Percentiles rank a stretch among this genome's conserved stretches.
Evolutionary conservation across 495 filamentous ascomycete genomes (phyloP).

Genomic region (Pyronema omphalodes): DNA sequence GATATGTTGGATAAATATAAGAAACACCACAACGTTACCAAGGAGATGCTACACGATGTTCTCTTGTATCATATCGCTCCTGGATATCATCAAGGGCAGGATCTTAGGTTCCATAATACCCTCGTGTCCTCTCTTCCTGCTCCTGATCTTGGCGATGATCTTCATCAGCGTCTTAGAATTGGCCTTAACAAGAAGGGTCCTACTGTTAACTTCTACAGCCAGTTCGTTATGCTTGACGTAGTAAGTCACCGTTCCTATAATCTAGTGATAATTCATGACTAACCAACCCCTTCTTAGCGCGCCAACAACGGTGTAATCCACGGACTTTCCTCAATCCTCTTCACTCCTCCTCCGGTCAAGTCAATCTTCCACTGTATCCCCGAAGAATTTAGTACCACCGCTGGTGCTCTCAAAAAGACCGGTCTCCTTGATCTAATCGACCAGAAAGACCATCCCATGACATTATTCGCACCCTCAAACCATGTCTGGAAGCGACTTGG

Average conservation of each 20-base stretch:
- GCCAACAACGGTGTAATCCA: constrained; percentile 66
- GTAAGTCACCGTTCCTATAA: constrained; percentile 29
- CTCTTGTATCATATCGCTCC: constrained; percentile 53
- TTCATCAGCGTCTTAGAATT: constrained; percentile 50
- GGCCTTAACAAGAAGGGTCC: constrained; percentile 38
- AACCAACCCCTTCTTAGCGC: constrained; percentile 24
- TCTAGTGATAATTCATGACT: constrained; percentile 1
- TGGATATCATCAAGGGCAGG: constrained; percentile 40
- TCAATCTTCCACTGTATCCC: constrained; percentile 50
- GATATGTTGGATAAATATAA: constrained; percentile 36
- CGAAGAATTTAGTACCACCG: constrained; percentile 54
- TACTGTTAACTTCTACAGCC: constrained; percentile 54
- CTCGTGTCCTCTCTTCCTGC: constrained; percentile 46
- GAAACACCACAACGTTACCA: constrained; percentile 33
- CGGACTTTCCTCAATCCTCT: constrained; percentile 47
- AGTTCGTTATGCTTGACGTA: constrained; percentile 45
- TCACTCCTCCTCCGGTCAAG: constrained; percentile 47
- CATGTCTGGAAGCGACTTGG: constrained; percentile 55
- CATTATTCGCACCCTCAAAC: constrained; percentile 62
- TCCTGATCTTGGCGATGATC: constrained; percentile 34
- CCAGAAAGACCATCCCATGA: constrained; percentile 33
- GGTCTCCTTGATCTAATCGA: constrained; percentile 34
- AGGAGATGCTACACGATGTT: constrained; percentile 44
- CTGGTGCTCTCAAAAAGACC: constrained; percentile 50
- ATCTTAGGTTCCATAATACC: constrained; percentile 43